phyloP scores from a whole-genome alignment of 768 basidiomycete species.

The Russula vinacea region DNA sequence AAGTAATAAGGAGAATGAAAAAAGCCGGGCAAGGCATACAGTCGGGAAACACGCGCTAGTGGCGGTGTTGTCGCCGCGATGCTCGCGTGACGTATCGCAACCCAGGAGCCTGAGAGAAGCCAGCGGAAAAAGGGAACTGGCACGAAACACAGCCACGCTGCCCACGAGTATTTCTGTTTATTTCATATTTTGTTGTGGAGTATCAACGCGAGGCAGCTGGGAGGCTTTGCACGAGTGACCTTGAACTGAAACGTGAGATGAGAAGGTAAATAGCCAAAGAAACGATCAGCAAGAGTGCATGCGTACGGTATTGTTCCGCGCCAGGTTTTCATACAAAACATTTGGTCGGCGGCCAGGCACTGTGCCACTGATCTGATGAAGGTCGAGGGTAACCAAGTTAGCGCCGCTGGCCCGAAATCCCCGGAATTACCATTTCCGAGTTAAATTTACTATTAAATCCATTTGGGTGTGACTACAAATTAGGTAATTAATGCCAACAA shows the following conservation, averaged over 20 bases:
- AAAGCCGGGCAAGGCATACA: neutral
- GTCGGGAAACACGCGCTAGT: neutral
- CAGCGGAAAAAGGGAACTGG: neutral
- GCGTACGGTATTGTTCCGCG: too few species aligned
- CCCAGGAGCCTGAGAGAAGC: neutral
- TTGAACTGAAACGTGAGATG: neutral
- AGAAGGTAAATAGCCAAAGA: neutral
- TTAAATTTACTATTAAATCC: neutral
- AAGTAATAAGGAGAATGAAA: neutral
- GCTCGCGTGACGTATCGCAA: neutral
- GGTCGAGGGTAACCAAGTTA: too few species aligned
- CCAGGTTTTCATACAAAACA: neutral
- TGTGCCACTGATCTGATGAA: neutral
- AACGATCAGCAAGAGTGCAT: neutral
- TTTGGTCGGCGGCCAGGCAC: neutral
- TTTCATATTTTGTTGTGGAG: neutral
- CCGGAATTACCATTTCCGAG: neutral
- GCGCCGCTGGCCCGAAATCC: neutral
- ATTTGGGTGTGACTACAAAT: neutral
- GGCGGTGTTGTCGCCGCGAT: neutral
- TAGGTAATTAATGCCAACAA: neutral
- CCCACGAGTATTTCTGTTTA: neutral
- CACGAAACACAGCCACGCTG: constrained; percentile 14
- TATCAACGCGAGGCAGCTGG: neutral
- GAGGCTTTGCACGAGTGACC: neutral